Percentiles rank a stretch among this genome's conserved stretches.
Evolutionary conservation across 352 stramenopile species (phyloP).

Genomic region (Salisapilia sapeloensis): DNA sequence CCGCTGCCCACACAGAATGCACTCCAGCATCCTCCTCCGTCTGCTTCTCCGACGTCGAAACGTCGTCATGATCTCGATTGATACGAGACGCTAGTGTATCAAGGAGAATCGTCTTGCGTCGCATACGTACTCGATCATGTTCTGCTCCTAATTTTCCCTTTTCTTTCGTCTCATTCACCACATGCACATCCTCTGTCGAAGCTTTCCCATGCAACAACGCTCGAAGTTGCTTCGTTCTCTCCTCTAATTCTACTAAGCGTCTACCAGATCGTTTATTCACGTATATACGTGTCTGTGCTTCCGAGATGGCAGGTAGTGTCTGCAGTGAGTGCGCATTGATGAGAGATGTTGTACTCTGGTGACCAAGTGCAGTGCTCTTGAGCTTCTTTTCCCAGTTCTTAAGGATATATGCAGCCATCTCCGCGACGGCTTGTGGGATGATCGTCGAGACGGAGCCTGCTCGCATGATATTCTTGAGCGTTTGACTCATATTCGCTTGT

Average conservation of each 20-base stretch:
- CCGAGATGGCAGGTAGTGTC: no score
- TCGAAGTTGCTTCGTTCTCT: slow-evolving; percentile 7
- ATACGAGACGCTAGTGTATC: slow-evolving; percentile 33
- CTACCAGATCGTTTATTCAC: no score
- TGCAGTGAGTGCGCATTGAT: no score
- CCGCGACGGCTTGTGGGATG: no score
- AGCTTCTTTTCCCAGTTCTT: no score
- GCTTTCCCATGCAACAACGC: slow-evolving; percentile 3
- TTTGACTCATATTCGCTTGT: no score
- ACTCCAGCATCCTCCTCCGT: slow-evolving; percentile 8
- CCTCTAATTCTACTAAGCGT: slow-evolving; percentile 4
- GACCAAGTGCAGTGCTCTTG: no score
- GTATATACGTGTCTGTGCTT: no score
- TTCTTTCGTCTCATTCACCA: slow-evolving; percentile 2
- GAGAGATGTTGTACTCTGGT: no score
- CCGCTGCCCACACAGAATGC: slow-evolving; percentile 9
- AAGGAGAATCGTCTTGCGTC: slow-evolving; percentile 30
- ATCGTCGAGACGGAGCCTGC: no score
- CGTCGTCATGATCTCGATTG: slow-evolving; percentile 33
- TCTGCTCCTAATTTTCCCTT: slow-evolving; percentile 32
- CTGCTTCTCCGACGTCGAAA: slow-evolving; percentile 5
- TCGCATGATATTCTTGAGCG: no score
- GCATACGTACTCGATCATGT: slow-evolving; percentile 22
- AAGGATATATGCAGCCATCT: no score
- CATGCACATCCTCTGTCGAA: slow-evolving; percentile 2